Evolutionary conservation across 257 asterid species (phyloP).

Genomic region (Solanum verrucosum): DNA sequence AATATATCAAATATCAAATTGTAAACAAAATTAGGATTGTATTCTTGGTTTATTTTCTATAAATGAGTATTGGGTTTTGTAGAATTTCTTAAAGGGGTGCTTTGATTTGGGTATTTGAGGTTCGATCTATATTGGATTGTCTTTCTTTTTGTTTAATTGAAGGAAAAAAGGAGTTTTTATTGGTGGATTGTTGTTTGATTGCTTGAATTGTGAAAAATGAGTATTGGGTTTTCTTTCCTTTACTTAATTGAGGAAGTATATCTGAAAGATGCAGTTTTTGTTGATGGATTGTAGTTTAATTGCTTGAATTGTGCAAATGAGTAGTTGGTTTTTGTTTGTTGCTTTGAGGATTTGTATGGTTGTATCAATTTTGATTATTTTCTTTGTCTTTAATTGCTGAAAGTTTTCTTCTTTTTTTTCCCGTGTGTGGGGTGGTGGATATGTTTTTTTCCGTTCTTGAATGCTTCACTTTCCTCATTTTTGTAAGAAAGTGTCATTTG

Average conservation of each 20-base stretch:
- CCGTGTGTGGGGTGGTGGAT: background rate
- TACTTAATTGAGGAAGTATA: background rate
- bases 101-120: background rate
- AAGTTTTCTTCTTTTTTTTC: background rate
- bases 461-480: background rate
- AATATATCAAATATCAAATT: background rate
- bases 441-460: background rate
- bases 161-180: background rate
- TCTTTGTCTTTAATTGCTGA: background rate
- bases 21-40: background rate
- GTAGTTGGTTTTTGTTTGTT: background rate
- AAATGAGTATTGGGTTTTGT: background rate
- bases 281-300: background rate
- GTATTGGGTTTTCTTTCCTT: background rate
- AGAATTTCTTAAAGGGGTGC: background rate
- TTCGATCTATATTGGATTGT: background rate
- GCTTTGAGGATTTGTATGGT: background rate
- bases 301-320: background rate
- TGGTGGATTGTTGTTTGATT: background rate
- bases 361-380: background rate
- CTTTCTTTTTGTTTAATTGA: background rate
- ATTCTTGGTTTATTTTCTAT: background rate
- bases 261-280: background rate
- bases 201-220: background rate
- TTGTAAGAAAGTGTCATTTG: background rate